phyloP scores from a whole-genome alignment of 2,329 filamentous ascomycete species.

The Biscogniauxia sp. region DNA sequence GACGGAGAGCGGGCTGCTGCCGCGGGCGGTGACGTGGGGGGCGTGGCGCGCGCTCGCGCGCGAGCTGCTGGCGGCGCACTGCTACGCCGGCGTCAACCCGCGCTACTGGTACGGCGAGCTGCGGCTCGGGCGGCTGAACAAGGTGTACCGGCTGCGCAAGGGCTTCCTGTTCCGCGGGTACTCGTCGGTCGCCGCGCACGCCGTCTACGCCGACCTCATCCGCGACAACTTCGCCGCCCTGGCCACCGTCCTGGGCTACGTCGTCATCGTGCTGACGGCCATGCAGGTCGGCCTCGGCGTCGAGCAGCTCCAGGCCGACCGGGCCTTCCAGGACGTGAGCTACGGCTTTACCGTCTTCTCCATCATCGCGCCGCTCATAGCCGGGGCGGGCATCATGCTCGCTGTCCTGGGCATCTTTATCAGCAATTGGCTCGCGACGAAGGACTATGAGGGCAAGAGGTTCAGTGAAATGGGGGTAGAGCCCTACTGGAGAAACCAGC shows the following conservation, averaged over 20 bases:
- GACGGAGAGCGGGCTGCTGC: constrained; percentile 33
- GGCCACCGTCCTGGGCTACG: constrained; percentile 37
- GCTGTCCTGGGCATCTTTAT: constrained; percentile 23
- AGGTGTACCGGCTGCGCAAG: constrained; percentile 38
- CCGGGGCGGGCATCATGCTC: constrained; percentile 20
- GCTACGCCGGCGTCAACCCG: constrained; percentile 30
- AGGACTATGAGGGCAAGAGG: constrained; percentile 25
- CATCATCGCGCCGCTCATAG: constrained; percentile 28
- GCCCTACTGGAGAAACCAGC: constrained; percentile 23
- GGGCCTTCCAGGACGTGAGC: constrained; percentile 29
- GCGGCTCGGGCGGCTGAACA: constrained; percentile 38
- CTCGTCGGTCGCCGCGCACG: constrained; percentile 24
- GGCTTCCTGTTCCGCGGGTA: constrained; percentile 28
- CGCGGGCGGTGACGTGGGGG: constrained; percentile 34
- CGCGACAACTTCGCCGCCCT: constrained; percentile 40
- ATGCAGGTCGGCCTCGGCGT: constrained; percentile 32
- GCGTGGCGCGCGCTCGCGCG: constrained; percentile 34
- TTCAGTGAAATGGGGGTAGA: constrained; percentile 31
- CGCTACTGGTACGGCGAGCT: constrained; percentile 43
- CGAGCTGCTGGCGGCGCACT: constrained; percentile 26
- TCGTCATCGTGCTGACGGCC: constrained; percentile 32
- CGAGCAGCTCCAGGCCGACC: constrained; percentile 20
- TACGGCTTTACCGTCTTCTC: constrained; percentile 33
- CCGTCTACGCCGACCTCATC: constrained; percentile 38
- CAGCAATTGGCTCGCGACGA: constrained; percentile 28